A percentile compares a stretch with the other conserved stretches of the same genome.
Conservation (phyloP, 371 early-diverging fungal genomes). For the Lichtheimia ornata region DNA sequence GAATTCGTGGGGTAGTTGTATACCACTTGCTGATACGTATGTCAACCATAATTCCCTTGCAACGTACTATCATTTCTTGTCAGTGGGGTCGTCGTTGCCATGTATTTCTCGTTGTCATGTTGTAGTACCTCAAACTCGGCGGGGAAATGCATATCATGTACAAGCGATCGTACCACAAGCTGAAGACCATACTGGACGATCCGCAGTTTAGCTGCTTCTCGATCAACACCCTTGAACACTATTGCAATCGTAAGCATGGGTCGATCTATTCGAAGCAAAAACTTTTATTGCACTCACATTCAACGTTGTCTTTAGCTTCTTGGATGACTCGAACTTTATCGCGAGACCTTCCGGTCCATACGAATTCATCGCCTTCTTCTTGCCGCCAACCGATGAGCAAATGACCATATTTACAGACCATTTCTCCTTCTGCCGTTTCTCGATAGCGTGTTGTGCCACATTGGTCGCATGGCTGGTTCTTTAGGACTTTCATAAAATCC, state of each 20-base stretch:
- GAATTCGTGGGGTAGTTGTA: not conserved
- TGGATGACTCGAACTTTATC: not conserved
- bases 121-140: not conserved
- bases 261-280: not conserved
- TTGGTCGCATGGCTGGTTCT: constrained; percentile 12
- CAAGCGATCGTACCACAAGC: not conserved
- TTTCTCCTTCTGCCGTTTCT: constrained; percentile 14
- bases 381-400: constrained; percentile 14
- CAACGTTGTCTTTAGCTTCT: not conserved
- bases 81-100: not conserved
- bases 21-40: not conserved
- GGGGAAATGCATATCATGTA: constrained; percentile 1
- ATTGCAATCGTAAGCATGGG: not conserved
- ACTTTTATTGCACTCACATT: not conserved
- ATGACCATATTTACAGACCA: constrained; percentile 24
- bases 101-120: not conserved
- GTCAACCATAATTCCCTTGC: not conserved
- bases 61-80: not conserved
- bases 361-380: constrained; percentile 6
- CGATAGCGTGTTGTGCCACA: constrained; percentile 18
- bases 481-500: not conserved
- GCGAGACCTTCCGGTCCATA: not conserved
- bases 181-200: constrained; percentile 2
- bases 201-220: constrained; percentile 2
- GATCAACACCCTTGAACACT: constrained; percentile 4